Evolutionary conservation across 305 asterid species (phyloP), one percentile per base, ranked within the genome.

Genomic region (Stenogyne calaminthoides): DNA sequence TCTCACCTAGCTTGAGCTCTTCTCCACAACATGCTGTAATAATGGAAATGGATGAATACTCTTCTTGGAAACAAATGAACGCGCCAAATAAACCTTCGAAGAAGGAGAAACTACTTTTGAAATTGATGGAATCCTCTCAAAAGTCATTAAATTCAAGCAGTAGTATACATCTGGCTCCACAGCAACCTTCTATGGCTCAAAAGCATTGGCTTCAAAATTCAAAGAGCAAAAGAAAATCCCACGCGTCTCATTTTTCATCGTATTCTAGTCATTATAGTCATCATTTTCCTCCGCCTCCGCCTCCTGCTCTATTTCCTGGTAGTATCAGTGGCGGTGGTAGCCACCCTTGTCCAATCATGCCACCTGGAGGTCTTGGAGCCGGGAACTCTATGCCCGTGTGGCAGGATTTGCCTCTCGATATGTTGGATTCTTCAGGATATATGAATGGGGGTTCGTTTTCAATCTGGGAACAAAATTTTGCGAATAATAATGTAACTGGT

Each of bases 191-290:
- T 19, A 56, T 42, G 67, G 12, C 64, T 34, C 76, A 18, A 19
- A 71, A 67, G 49, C 34, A 11, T 27, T 67, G 37, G 27, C 78
- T 67, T 60, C 44, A 71, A 40, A 63, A 18, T 63, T 77, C 72
- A 71, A 84, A 77, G 78, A 73, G 59, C 76, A 79, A 60, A 71
- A 74, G 77, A 77, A 83, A 70, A 71, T 14, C 80, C 12, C 78
- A 56, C 67, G 15, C 67, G 44, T 18, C 75, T 42, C 69, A 39
- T 32, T 29, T 7, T 15, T 6, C 34, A 73, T 3, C 27, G 55
- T 57, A 57, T 62, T 37, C 73, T 22, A 25, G 64, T 77, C 70
- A 70, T 29, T 27, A 36, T 27, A 27, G 6, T 55, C 32, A 37
- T 37, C 79, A 64, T 46, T 54, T 42, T 49, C 68, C 81, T 70